Base-by-base conservation (phyloP, 495 filamentous ascomycete species). In the Xylaria telfairii region DNA sequence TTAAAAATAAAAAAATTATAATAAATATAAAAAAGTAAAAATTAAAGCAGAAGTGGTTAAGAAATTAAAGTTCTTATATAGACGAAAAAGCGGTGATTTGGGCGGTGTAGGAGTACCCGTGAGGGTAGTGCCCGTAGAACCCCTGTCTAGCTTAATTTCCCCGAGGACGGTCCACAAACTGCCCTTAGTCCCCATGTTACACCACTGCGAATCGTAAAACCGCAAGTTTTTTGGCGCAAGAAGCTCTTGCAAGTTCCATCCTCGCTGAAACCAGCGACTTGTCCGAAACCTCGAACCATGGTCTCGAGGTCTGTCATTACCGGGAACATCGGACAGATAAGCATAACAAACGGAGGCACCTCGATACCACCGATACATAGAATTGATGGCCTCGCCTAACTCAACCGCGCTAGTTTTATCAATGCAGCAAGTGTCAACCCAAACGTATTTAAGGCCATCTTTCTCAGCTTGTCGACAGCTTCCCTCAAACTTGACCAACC, bases 191-290 rank as follows among this genome's bases (percentile, higher is more conserved):
- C 64, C 63, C 13, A 60, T 34, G 9, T 15, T 30, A 4, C 4
- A 28, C 72, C 72, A 71, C 6, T 62, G 63, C 9, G 54, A 54
- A 19, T 64, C 21, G 26, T 73, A 73, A 26, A 73, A 73, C 0
- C 32, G 53, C 12, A 73, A 5, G 2, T 30, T 21, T 15, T 37
- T 54, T 8, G 72, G 72, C 13, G 72, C 61, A 28, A 63, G 39
- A 12, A 65, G 44, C 46, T 65, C 63, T 39, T 65, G 63, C 28
- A 65, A 37, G 5, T 69, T 71, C 69, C 72, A 74, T 49, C 72
- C 69, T 34, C 72, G 39, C 7, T 17, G 13, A 59, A 74, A 74
- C 65, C 72, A 74, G 0, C 69, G 65, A 44, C 72, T 74, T 39
- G 30, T 12, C 2, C 34, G 56, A 30, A 71, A 71, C 19, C 42